Evolutionary conservation across 371 early-diverging fungal species (phyloP).

Genomic region (Blakeslea trispora): DNA sequence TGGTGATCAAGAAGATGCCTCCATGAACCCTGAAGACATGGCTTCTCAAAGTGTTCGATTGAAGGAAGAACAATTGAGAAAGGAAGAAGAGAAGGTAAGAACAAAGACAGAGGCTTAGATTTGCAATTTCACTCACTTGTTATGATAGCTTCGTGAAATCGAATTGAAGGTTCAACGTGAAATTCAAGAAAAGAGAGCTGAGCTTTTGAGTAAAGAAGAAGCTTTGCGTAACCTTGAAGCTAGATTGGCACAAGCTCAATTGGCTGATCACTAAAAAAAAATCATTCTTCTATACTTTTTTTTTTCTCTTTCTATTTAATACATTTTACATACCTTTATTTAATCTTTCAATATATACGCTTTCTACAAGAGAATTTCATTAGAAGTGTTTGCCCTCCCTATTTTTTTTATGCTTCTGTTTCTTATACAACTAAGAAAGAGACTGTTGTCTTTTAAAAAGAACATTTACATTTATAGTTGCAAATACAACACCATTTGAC

Average conservation of each 20-base stretch:
- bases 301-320: neutral
- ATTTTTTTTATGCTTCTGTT: no score
- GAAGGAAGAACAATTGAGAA: slow-evolving; percentile 64
- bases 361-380: no score
- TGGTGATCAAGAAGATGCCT: slow-evolving; percentile 47
- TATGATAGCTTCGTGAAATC: slow-evolving; percentile 57
- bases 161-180: slow-evolving; percentile 63
- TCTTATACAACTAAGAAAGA: no score
- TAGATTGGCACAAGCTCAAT: slow-evolving; percentile 50
- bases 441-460: no score
- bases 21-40: slow-evolving; percentile 55
- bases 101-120: neutral
- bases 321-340: neutral
- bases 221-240: slow-evolving; percentile 59
- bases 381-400: no score
- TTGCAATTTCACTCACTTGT: slow-evolving; percentile 5
- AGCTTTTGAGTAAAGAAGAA: slow-evolving; percentile 61
- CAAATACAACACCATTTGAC: no score
- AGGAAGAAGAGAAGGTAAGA: slow-evolving; percentile 65
- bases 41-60: slow-evolving; percentile 51
- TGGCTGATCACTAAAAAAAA: slow-evolving; percentile 26
- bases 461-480: no score
- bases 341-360: neutral
- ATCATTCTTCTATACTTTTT: neutral
- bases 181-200: slow-evolving; percentile 62